Evolutionary conservation across 345 rosid genomes (phyloP).

Genomic region (Populus deltoides): DNA sequence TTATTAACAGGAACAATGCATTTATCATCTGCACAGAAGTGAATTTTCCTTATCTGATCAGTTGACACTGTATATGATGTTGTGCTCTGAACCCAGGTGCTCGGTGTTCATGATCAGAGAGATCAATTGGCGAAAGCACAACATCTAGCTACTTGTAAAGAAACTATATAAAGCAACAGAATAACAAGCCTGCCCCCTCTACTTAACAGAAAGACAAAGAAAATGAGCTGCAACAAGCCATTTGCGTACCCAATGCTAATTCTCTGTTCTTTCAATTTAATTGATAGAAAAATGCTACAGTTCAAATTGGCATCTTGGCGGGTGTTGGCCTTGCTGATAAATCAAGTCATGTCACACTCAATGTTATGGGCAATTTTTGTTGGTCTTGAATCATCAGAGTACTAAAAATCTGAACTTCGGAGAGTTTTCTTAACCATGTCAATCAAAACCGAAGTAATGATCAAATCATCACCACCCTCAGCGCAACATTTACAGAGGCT

Average conservation of each 20-base stretch:
- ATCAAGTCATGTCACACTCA: neutral
- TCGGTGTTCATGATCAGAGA: no score
- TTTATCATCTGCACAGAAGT: no score
- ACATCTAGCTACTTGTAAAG: no score
- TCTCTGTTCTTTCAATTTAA: neutral
- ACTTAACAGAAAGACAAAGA: no score
- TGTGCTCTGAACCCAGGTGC: no score
- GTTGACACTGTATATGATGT: no score
- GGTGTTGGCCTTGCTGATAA: neutral
- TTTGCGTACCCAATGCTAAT: neutral
- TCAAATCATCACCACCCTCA: neutral
- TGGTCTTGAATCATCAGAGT: neutral
- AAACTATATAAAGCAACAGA: no score
- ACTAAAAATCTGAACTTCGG: neutral
- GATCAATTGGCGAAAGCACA: no score
- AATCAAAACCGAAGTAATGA: neutral
- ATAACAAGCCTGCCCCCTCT: no score
- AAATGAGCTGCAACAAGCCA: neutral
- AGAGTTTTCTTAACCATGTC: neutral
- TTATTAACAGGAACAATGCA: no score
- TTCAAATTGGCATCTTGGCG: constrained; percentile 2
- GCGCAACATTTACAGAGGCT: neutral
- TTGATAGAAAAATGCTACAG: neutral
- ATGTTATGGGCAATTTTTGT: constrained; percentile 8
- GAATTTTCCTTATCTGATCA: no score